phyloP scores from a whole-genome alignment of 176 grass and related monocot species.

The Eragrostis curvula region DNA sequence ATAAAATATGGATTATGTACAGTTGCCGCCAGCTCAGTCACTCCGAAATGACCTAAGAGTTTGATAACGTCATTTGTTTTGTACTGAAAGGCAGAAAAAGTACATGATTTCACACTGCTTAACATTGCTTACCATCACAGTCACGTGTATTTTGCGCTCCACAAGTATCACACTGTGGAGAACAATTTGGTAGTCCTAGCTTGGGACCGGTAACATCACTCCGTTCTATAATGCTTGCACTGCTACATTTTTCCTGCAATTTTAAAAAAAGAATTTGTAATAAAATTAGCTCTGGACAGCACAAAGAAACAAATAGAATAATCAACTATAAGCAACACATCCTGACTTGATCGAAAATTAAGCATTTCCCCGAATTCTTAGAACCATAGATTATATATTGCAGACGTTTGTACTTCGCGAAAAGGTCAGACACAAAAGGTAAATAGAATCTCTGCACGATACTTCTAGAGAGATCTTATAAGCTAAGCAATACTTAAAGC shows the following conservation, averaged over 20 bases:
- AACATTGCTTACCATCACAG: constrained; percentile 71
- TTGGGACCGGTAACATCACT: constrained; percentile 79
- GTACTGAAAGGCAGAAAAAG: constrained; percentile 28
- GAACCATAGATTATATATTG: not conserved
- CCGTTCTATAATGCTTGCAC: constrained; percentile 52
- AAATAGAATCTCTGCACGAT: not conserved
- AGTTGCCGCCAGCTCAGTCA: constrained; percentile 67
- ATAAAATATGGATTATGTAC: constrained; percentile 83
- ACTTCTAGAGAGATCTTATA: not conserved
- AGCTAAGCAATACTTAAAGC: constrained; percentile 19
- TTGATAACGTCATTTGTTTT: constrained; percentile 29
- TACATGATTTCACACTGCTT: not conserved
- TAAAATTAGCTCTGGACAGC: not conserved
- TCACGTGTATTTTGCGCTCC: constrained; percentile 60
- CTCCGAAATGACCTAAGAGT: constrained; percentile 81
- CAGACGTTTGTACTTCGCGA: not conserved
- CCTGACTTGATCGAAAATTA: not conserved
- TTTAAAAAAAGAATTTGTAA: constrained; percentile 20
- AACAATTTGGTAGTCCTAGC: constrained; percentile 74
- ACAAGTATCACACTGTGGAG: constrained; percentile 69
- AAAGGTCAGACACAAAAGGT: not conserved
- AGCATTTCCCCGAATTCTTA: not conserved
- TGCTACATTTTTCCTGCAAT: constrained; percentile 79
- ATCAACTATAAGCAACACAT: not conserved
- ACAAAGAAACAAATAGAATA: no score